These are phyloP conservation scores for Amphirosellinia nigrospora DNA, from an alignment of 495 filamentous ascomycete species.

Conservation along the genomic window DNA sequence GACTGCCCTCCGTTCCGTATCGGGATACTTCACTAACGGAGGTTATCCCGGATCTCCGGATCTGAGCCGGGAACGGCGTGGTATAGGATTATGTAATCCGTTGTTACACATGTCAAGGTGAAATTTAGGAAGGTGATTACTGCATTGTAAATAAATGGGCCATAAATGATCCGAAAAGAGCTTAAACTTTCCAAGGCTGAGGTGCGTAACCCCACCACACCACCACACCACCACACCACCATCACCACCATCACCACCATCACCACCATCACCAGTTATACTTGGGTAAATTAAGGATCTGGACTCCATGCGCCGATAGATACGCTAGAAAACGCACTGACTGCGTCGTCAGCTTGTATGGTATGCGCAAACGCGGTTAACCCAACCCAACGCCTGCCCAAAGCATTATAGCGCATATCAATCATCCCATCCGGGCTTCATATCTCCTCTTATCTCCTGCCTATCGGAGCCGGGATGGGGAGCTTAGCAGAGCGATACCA, in stretches of 20 bases:
- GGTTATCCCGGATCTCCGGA: background rate
- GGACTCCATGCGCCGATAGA: background rate
- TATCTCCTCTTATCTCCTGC: too few relatives aligned
- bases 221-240: conserved; percentile 2
- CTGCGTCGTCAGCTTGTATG: background rate
- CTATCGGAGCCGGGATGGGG: conserved; percentile 30
- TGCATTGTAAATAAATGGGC: background rate
- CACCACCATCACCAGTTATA: background rate
- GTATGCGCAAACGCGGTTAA: background rate
- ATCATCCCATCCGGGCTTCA: background rate
- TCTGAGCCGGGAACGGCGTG: background rate
- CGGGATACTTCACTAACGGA: too few relatives aligned
- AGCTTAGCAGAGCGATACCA: conserved; percentile 34
- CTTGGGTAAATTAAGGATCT: background rate
- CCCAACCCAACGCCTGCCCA: background rate
- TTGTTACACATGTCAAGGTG: background rate
- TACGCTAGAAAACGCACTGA: background rate
- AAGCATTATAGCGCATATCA: background rate
- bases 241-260: too few relatives aligned
- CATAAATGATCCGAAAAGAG: background rate
- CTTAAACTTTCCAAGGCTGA: too few relatives aligned
- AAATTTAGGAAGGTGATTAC: background rate
- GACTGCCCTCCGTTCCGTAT: background rate
- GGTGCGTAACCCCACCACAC: background rate
- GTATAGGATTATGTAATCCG: background rate